These are phyloP conservation scores for Zopfochytrium polystomum DNA, from an alignment of 371 early-diverging fungal species.

Conservation along the genomic window DNA sequence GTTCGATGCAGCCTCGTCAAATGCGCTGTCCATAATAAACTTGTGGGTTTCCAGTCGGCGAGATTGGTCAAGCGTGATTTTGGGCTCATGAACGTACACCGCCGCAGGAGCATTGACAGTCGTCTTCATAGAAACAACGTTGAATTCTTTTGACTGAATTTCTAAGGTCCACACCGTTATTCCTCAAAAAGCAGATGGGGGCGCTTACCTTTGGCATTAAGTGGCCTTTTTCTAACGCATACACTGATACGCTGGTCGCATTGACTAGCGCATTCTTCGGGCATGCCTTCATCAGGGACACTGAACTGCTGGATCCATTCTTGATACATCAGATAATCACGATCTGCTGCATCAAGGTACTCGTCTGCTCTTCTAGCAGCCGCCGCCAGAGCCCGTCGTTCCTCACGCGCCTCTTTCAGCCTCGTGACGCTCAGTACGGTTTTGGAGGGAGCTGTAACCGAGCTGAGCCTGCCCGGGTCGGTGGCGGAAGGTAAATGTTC, in stretches of 20 bases:
- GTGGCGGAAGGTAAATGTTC: neutral
- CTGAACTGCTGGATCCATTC: constrained; percentile 21
- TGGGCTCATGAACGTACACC: constrained; percentile 41
- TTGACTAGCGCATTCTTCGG: neutral
- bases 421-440: constrained; percentile 24
- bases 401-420: constrained; percentile 21
- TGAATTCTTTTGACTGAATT: constrained; percentile 11
- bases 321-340: constrained; percentile 17
- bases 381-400: constrained; percentile 23
- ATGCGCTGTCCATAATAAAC: constrained; percentile 52
- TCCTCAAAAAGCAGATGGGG: neutral
- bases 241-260: constrained; percentile 19
- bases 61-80: constrained; percentile 41
- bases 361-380: constrained; percentile 9
- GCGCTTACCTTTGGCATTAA: constrained; percentile 24
- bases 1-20: constrained; percentile 45
- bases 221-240: constrained; percentile 31
- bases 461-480: too few species aligned
- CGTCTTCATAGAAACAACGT: constrained; percentile 24
- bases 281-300: constrained; percentile 3
- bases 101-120: constrained; percentile 17
- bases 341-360: constrained; percentile 8
- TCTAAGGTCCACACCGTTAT: neutral
- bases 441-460: constrained; percentile 26
- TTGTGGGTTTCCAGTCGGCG: constrained; percentile 45